These are phyloP conservation scores for Sphaerosporella brunnea DNA, from an alignment of 495 filamentous ascomycete genomes.

Conservation along the genomic window DNA sequence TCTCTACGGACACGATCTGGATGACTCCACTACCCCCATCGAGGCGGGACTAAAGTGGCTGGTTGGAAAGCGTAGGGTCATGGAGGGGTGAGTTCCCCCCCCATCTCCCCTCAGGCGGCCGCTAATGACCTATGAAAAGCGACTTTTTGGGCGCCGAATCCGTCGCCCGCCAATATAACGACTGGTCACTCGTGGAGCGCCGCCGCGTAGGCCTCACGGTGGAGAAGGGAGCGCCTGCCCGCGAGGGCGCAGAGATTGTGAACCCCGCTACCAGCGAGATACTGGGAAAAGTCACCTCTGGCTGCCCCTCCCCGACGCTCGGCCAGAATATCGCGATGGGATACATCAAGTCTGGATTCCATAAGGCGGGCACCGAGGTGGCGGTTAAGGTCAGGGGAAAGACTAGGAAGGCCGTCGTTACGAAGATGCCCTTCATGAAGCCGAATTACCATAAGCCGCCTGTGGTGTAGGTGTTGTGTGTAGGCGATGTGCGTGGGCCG, in stretches of 20 bases:
- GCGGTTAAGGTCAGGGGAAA: conserved; percentile 66
- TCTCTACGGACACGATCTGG: conserved; percentile 91
- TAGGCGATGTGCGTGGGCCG: too few relatives aligned
- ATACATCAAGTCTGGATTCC: conserved; percentile 63
- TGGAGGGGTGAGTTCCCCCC: conserved; percentile 38
- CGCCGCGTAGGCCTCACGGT: conserved; percentile 68
- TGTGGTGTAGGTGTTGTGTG: not conserved
- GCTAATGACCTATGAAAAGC: not conserved
- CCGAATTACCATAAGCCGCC: conserved; percentile 48
- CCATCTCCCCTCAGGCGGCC: not conserved
- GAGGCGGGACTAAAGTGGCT: conserved; percentile 74
- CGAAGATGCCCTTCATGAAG: conserved; percentile 87
- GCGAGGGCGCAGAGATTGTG: conserved; percentile 72
- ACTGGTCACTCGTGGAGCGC: conserved; percentile 38
- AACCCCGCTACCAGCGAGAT: conserved; percentile 36
- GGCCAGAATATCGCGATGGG: conserved; percentile 91
- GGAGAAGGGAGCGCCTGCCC: conserved; percentile 65
- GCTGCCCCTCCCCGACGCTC: conserved; percentile 71
- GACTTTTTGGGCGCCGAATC: conserved; percentile 55
- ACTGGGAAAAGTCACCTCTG: conserved; percentile 65
- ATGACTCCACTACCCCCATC: conserved; percentile 74
- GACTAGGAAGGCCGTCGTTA: conserved; percentile 57
- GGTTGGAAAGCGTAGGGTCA: conserved; percentile 48
- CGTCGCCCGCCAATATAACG: conserved; percentile 30
- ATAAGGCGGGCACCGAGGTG: conserved; percentile 76